Base-by-base conservation (phyloP, 768 basidiomycete species). In the Collybia mongolica region DNA sequence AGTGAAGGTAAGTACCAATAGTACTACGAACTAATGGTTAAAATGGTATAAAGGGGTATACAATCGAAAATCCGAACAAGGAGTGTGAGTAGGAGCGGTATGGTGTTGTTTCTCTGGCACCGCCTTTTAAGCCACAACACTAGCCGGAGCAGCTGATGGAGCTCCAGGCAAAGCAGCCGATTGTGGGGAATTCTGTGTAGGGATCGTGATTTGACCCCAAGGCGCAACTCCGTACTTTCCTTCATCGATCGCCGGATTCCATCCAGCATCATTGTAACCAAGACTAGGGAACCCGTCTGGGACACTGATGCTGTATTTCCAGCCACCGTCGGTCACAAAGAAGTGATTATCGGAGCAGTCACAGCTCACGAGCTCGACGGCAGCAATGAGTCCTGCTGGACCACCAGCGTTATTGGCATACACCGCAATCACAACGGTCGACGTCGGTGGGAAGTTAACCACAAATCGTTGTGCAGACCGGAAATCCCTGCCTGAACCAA, bases 161-260 rank as follows among this genome's bases (percentile, higher is more conserved):
- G 55, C 55, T n/a, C 55, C 55, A 3, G 3, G 1, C 8, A 36
- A 44, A 17, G 52, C 37, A 29, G 52, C 44, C 11, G 55, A 53
- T 36, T 56, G 55, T 1, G 51, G 55, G 2, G 55, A 56, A 29
- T 56, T 56, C 14, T 19, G 26, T 18, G 44, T 17, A 14, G 51
- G 42, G 7, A 48, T 38, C 8, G 23, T 50, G n/a, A 51, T 57
- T 19, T 18, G 32, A 5, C 63, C 63, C 64, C 63, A 66, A 3
- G 67, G 60, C 2, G 44, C 20, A 4, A 53, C 44, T 2, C 65
- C 62, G 24, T 54, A 60, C 4, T 48, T 36, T 1, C 61, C 65
- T 42, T 65, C 56, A 11, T 52, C 56, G 11, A 62, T 51, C 1
- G 57, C 62, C 22, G 49, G 43, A 2, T 53, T 37, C 65, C 65